A percentile compares a stretch with the other conserved stretches of the same genome.
phyloP scores from a whole-genome alignment of 2,329 filamentous ascomycete genomes.

The Fusarium palustre region DNA sequence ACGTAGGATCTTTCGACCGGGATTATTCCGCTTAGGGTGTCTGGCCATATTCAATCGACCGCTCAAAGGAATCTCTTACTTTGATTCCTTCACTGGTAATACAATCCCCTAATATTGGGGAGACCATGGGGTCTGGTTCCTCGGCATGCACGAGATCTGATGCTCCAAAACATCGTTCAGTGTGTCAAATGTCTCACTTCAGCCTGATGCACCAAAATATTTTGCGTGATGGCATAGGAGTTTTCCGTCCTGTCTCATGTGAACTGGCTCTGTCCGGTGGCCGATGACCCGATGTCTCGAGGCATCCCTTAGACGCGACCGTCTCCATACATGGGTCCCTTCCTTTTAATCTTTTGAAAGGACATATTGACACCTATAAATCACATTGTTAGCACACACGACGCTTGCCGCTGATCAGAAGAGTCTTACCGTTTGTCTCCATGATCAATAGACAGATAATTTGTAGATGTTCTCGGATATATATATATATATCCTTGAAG shows the following conservation, averaged over 20 bases:
- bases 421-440: neutral
- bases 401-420: neutral
- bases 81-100: neutral
- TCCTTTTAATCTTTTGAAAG: neutral
- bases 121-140: neutral
- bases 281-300: neutral
- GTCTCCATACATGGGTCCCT: neutral
- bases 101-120: neutral
- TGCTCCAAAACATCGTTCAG: neutral
- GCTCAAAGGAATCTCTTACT: too few species aligned
- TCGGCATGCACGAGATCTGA: accelerated
- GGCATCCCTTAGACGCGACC: neutral
- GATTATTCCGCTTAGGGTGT: too few species aligned
- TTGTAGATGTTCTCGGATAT: neutral
- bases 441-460: neutral
- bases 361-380: neutral
- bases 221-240: neutral
- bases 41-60: too few species aligned
- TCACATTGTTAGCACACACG: neutral
- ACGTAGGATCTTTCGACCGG: too few species aligned
- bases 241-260: neutral
- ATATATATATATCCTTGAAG: neutral
- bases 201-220: neutral
- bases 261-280: neutral
- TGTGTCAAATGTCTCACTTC: neutral